Percentiles rank a stretch among this genome's conserved stretches.
Conservation (phyloP, 768 basidiomycete species). For the Serendipita indica region DNA sequence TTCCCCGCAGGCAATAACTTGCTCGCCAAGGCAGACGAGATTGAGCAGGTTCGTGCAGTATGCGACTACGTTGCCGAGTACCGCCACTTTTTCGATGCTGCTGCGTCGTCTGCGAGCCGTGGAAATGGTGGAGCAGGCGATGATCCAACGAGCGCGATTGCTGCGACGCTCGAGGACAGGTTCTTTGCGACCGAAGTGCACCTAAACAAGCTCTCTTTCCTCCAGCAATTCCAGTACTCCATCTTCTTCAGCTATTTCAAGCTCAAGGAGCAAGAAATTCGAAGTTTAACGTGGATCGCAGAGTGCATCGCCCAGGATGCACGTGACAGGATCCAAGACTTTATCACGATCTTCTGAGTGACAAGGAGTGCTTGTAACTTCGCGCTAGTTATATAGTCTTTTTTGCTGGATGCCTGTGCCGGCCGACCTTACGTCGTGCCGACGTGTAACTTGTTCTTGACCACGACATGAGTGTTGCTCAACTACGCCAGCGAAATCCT, state of each 20-base stretch:
- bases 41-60: conserved; percentile 78
- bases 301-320: conserved; percentile 98
- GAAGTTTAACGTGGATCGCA: conserved; percentile 85
- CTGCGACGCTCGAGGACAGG: conserved; percentile 70
- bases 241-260: conserved; percentile 89
- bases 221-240: conserved; percentile 93
- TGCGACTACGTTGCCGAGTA: conserved; percentile 87
- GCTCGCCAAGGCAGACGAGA: conserved; percentile 85
- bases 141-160: conserved; percentile 33
- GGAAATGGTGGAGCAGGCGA: conserved; percentile 19
- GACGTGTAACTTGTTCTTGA: not conserved
- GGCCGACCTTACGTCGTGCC: not conserved
- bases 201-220: conserved; percentile 84
- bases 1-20: conserved; percentile 93
- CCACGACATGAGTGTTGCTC: not conserved
- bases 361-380: too few relatives aligned
- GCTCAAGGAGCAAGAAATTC: conserved; percentile 81
- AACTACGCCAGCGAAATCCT: conserved; percentile 7
- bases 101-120: conserved; percentile 20
- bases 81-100: conserved; percentile 69
- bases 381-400: not conserved
- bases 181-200: conserved; percentile 92
- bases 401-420: not conserved
- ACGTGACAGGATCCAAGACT: conserved; percentile 87
- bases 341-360: conserved; percentile 80